A percentile compares a stretch with the other conserved stretches of the same genome.
Conservation (phyloP, 2,329 filamentous ascomycete genomes). For the Calonectria multiphialidica region DNA sequence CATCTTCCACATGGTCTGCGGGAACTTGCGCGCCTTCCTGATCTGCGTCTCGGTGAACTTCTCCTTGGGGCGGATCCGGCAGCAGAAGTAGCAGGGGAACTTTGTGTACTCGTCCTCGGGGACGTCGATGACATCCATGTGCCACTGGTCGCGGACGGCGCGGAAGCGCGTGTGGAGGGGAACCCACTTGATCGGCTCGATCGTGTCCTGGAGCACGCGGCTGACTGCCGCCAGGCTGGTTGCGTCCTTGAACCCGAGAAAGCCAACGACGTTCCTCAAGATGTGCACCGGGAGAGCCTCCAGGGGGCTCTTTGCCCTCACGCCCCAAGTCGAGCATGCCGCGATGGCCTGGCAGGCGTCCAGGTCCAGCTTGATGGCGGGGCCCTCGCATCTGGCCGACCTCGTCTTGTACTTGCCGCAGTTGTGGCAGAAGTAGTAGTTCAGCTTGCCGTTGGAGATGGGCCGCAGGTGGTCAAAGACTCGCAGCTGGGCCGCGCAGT, state of each 20-base stretch:
- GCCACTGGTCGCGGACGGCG: conserved; percentile 28
- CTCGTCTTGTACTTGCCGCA: conserved; percentile 28
- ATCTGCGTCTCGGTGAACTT: conserved; percentile 25
- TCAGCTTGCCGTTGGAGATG: conserved; percentile 17
- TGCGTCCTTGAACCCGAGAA: conserved; percentile 21
- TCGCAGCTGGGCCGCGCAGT: conserved; percentile 27
- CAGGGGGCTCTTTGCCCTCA: background rate
- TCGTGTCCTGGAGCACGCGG: conserved; percentile 5
- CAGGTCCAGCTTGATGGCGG: background rate
- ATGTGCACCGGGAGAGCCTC: conserved; percentile 28
- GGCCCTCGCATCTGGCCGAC: conserved; percentile 28
- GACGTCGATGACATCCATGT: background rate
- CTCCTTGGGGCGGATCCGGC: background rate
- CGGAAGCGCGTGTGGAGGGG: conserved; percentile 27
- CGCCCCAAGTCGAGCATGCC: background rate
- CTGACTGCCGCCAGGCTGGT: conserved; percentile 18
- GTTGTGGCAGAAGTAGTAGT: conserved; percentile 38
- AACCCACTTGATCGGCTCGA: conserved; percentile 27
- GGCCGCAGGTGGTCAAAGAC: conserved; percentile 9
- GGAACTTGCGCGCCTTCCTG: background rate
- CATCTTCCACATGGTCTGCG: conserved; percentile 30
- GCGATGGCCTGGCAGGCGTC: background rate
- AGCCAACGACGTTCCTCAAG: conserved; percentile 19
- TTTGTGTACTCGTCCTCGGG: background rate
- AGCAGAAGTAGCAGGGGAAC: conserved; percentile 36